phyloP scores from a whole-genome alignment of 768 basidiomycete species.

The Hericium erinaceus region DNA sequence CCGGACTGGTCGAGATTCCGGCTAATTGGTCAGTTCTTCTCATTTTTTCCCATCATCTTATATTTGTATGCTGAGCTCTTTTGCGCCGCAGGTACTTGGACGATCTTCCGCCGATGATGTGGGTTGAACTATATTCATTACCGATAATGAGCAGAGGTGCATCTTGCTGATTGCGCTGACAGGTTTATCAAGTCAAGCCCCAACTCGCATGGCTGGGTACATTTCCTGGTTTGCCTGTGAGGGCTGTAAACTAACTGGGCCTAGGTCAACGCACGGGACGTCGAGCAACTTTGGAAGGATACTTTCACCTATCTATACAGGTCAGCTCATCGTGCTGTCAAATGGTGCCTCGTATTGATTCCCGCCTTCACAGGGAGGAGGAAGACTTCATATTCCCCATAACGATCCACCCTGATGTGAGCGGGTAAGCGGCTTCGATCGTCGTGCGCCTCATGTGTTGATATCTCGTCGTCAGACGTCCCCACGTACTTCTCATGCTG shows the following conservation, averaged over 20 bases:
- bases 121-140: slow-evolving; percentile 8
- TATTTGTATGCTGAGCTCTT: background rate
- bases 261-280: slow-evolving; percentile 54
- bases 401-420: slow-evolving; percentile 73
- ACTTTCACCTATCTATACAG: slow-evolving; percentile 61
- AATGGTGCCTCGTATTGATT: background rate
- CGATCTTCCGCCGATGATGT: slow-evolving; percentile 72
- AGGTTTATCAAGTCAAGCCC: slow-evolving; percentile 63
- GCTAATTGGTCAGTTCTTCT: slow-evolving; percentile 48
- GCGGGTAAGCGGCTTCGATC: slow-evolving; percentile 35
- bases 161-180: slow-evolving; percentile 1
- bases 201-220: slow-evolving; percentile 67
- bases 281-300: slow-evolving; percentile 71
- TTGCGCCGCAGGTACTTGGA: slow-evolving; percentile 46
- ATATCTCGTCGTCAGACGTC: slow-evolving; percentile 30
- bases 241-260: background rate
- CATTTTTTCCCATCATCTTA: background rate
- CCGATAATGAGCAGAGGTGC: background rate
- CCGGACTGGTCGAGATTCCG: slow-evolving; percentile 55
- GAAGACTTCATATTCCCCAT: slow-evolving; percentile 65
- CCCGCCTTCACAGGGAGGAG: slow-evolving; percentile 35
- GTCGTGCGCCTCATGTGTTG: background rate
- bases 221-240: background rate
- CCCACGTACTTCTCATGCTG: slow-evolving; percentile 69
- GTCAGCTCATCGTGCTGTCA: slow-evolving; percentile 18